Conservation (phyloP, 1,139 yeast genomes). For the Zhuliangozyma parablackwelliae region DNA sequence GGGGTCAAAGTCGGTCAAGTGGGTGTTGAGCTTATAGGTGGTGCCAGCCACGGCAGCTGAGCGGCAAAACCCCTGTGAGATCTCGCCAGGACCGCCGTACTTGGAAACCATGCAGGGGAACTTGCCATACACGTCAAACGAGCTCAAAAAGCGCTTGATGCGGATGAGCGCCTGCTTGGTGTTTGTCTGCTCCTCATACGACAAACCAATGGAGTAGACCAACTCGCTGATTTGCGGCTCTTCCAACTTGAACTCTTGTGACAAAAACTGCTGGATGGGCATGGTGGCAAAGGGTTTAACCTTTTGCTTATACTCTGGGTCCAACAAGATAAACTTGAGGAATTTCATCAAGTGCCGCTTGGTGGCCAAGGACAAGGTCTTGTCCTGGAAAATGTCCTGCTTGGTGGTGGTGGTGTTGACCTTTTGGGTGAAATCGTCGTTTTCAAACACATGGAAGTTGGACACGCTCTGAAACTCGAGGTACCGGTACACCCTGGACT, state of each 20-base stretch:
- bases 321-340: constrained; percentile 74
- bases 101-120: constrained; percentile 91
- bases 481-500: constrained; percentile 84
- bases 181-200: constrained; percentile 53
- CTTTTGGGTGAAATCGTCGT: constrained; percentile 77
- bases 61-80: constrained; percentile 94
- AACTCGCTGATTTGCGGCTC: constrained; percentile 76
- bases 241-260: constrained; percentile 64
- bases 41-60: constrained; percentile 99
- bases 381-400: constrained; percentile 92
- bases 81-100: constrained; percentile 95
- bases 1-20: constrained; percentile 61
- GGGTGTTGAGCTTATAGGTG: constrained; percentile 77
- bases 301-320: constrained; percentile 53
- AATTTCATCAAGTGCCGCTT: constrained; percentile 90
- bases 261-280: constrained; percentile 57
- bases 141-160: constrained; percentile 74
- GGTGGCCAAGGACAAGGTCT: constrained; percentile 66
- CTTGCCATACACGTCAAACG: constrained; percentile 90
- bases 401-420: constrained; percentile 65
- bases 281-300: constrained; percentile 39
- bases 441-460: constrained; percentile 86
- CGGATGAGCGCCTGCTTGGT: constrained; percentile 75
- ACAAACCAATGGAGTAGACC: constrained; percentile 79
- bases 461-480: constrained; percentile 88